Base-by-base conservation (phyloP, 805 yeast genomes). In the Candida ipomoeae region DNA sequence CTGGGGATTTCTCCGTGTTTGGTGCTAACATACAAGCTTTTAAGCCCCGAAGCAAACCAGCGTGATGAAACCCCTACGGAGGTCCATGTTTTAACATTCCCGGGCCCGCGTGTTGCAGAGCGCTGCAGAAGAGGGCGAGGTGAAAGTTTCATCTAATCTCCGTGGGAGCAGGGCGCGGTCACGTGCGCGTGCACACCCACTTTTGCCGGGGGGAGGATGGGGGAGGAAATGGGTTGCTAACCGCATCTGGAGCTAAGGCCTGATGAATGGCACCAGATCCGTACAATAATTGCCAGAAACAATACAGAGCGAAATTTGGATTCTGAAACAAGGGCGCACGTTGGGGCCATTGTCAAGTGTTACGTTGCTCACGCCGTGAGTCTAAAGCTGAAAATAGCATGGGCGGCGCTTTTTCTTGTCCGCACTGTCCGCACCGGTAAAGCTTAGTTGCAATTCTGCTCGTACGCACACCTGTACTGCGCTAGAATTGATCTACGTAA, bases 391-490 rank as follows among this genome's bases (percentile, higher is more conserved):
- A 32, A 42, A 32, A 42, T 40, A 29, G 41, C 43, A 11, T 20
- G 34, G 18, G 44, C 26, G 44, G 29, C 36, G 11, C 26, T 41
- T 41, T 17, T 41, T 41, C 18, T 41, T 31, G 43, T 40, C 11
- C 15, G 21, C 20, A 14, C 29, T 31, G 43, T 40, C 11, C 15
- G 21, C 20, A 14, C 29, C 18, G 37, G 29, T 37, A 18, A 42
- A 32, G 31, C 45, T 34, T 33, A 18, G 44, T 42, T 42, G 38
- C 38, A 21, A 21, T 20, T 15, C n/a, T 20, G 34, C 31, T 42
- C n/a, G 33, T 14, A 38, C 44, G 15, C 44, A 42, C 45, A 33
- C 38, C 45, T 42, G 45, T 42, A 42, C 35, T 42, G 45, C 45
- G 37, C 29, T 42, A 18, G 45, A 42, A 42, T 37, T 42, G 37